A percentile compares a stretch with the other conserved stretches of the same genome.
phyloP scores from a whole-genome alignment of 2,329 filamentous ascomycete genomes.

The Botryotinia narcissicola region DNA sequence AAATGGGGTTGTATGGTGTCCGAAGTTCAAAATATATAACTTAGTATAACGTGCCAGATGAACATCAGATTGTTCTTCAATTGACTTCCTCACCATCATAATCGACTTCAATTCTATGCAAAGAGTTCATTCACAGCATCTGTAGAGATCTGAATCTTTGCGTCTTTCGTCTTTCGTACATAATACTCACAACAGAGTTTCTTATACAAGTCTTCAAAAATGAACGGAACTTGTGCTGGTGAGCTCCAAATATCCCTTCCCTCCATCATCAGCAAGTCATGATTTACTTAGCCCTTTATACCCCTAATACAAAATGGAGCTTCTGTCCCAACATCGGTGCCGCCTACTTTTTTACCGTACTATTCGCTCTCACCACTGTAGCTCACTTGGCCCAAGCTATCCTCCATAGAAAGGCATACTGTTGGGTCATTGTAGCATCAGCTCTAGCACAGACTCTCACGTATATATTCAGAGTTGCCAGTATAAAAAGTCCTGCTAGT shows the following conservation, averaged over 20 bases:
- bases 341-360: conserved; percentile 38
- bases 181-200: neutral
- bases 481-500: conserved; percentile 27
- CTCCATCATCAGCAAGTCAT: neutral
- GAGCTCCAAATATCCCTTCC: neutral
- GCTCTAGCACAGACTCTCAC: conserved; percentile 23
- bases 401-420: conserved; percentile 32
- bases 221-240: neutral
- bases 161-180: neutral
- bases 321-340: conserved; percentile 37
- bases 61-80: neutral
- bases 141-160: neutral
- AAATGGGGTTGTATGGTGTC: neutral
- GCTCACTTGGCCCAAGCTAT: conserved; percentile 29
- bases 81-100: too few species aligned
- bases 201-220: neutral
- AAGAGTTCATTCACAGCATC: neutral
- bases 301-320: conserved; percentile 20
- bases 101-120: neutral
- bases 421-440: conserved; percentile 20
- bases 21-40: neutral
- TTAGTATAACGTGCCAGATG: neutral
- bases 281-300: neutral
- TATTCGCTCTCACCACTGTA: conserved; percentile 38
- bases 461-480: conserved; percentile 27